Evolutionary conservation across 1,284 basidiomycete genomes (phyloP).

Genomic region (Boletus subluridellus): DNA sequence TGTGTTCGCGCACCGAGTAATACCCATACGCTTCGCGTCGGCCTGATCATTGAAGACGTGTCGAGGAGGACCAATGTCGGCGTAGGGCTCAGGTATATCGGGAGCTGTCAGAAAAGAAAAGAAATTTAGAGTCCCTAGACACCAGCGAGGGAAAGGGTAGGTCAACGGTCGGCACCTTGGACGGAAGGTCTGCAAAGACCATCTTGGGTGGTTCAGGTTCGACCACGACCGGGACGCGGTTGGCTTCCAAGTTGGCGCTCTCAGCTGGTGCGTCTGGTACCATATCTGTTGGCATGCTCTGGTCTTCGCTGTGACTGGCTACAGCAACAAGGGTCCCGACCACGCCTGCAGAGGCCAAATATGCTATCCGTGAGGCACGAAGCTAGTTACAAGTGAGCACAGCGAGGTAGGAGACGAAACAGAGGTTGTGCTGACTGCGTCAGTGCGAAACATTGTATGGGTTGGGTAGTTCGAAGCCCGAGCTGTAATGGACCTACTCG

Average conservation of each 20-base stretch:
- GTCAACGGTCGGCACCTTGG: conserved; percentile 23
- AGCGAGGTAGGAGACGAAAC: not conserved
- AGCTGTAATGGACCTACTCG: not conserved
- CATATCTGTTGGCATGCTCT: conserved; percentile 1
- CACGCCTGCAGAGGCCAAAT: conserved; percentile 16
- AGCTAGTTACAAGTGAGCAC: conserved; percentile 15
- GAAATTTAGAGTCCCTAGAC: not conserved
- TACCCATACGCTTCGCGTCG: conserved; percentile 55
- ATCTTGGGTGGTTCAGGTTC: conserved; percentile 10
- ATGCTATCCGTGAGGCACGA: conserved; percentile 25
- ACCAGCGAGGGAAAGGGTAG: not conserved
- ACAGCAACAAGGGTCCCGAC: conserved; percentile 19
- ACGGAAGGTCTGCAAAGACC: conserved; percentile 22
- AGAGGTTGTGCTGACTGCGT: conserved; percentile 20
- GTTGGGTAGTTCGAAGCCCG: not conserved
- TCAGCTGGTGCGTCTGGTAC: not conserved
- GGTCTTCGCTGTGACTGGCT: conserved; percentile 1
- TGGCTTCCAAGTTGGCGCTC: not conserved
- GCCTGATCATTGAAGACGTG: conserved; percentile 67
- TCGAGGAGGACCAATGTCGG: conserved; percentile 67
- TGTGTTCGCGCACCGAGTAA: conserved; percentile 53
- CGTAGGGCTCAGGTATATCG: conserved; percentile 69
- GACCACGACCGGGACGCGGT: not conserved
- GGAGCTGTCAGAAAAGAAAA: conserved; percentile 50
- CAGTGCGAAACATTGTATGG: conserved; percentile 23